A percentile compares a stretch with the other conserved stretches of the same genome.
Conservation (phyloP, 306 rosid species). For the Hippophae tibetana region DNA sequence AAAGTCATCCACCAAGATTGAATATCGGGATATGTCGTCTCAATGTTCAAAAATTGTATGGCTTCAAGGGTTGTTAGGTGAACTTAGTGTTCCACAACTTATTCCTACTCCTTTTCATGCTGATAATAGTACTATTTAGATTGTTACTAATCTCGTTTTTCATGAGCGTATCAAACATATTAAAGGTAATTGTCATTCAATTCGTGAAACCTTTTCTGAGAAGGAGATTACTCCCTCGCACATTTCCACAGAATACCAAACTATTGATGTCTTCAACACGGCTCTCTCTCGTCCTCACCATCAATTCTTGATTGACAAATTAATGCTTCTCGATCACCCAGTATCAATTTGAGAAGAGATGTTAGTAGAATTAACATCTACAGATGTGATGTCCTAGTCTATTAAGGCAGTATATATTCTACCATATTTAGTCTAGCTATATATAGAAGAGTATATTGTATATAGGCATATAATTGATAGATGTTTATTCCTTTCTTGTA, state of each 20-base stretch:
- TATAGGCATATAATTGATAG: too few species aligned
- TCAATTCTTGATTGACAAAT: background rate
- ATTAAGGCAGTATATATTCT: too few species aligned
- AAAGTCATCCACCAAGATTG: background rate
- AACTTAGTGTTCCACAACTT: background rate
- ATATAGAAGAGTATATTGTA: too few species aligned
- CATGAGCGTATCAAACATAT: background rate
- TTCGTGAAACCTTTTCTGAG: too few species aligned
- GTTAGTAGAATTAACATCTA: background rate
- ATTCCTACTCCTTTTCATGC: background rate
- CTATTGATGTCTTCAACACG: background rate
- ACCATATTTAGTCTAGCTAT: too few species aligned
- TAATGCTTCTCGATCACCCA: background rate
- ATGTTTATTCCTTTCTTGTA: too few species aligned
- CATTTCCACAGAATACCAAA: background rate
- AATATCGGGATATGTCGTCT: background rate
- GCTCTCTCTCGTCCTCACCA: background rate
- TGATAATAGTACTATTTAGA: background rate
- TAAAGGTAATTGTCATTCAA: background rate
- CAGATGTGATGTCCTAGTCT: too few species aligned
- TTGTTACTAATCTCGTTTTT: background rate
- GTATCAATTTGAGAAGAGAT: background rate
- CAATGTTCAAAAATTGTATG: background rate
- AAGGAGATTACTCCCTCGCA: background rate
- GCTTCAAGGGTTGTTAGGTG: background rate